Conservation (phyloP, 2,329 filamentous ascomycete species). For the Penicillium sp. region DNA sequence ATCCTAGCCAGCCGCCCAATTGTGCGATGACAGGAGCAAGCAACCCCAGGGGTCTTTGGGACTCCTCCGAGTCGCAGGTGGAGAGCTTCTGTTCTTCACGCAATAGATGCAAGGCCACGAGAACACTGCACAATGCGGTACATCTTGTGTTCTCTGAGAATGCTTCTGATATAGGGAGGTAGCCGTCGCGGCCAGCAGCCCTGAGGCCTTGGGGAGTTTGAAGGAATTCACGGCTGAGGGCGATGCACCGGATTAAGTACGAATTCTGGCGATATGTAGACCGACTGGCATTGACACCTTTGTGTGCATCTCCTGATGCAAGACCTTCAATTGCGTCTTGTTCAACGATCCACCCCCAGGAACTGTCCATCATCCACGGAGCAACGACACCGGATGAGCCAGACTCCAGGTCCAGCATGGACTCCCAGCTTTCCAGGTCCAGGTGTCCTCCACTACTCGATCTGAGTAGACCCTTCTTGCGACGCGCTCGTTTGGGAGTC, state of each 20-base stretch:
- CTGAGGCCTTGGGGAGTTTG: constrained; percentile 57
- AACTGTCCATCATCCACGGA: constrained; percentile 55
- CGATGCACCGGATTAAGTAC: constrained; percentile 50
- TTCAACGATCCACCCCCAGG: constrained; percentile 71
- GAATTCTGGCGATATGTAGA: constrained; percentile 39
- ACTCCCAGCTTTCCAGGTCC: constrained; percentile 48
- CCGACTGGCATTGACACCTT: constrained; percentile 17
- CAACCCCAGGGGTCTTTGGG: constrained; percentile 46
- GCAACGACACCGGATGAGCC: constrained; percentile 41
- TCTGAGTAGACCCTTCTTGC: constrained; percentile 45
- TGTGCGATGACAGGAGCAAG: constrained; percentile 77
- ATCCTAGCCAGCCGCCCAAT: constrained; percentile 77
- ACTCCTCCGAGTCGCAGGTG: constrained; percentile 53
- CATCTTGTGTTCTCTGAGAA: constrained; percentile 57
- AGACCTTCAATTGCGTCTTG: constrained; percentile 44
- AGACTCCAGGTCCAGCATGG: constrained; percentile 49
- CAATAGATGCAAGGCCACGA: constrained; percentile 77
- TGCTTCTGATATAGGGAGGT: constrained; percentile 61
- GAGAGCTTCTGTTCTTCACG: constrained; percentile 86
- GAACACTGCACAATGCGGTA: constrained; percentile 65
- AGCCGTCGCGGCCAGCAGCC: constrained; percentile 57
- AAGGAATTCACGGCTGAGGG: constrained; percentile 64
- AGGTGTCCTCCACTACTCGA: constrained; percentile 51
- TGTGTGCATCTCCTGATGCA: constrained; percentile 14
- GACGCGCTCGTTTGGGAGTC: constrained; percentile 37